These are phyloP conservation scores for Mortierella alpina DNA, from an alignment of 192 early-diverging fungal species.

Conservation along the genomic window DNA sequence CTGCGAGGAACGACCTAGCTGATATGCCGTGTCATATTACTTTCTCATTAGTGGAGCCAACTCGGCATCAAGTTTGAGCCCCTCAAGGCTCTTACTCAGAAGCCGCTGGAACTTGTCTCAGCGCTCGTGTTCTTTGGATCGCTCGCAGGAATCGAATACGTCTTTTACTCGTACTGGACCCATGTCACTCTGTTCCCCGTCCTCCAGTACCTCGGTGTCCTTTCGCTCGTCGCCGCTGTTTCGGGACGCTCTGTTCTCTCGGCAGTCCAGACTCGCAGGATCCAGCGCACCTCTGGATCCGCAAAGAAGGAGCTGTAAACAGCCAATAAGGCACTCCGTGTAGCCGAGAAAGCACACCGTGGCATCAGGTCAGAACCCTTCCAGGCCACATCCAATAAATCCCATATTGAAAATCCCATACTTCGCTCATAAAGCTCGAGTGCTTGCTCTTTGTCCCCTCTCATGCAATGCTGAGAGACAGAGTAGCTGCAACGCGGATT, in stretches of 20 bases:
- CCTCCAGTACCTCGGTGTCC: slow-evolving; percentile 53
- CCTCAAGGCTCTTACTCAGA: slow-evolving; percentile 20
- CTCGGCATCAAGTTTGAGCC: slow-evolving; percentile 58
- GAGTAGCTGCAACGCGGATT: too few relatives aligned
- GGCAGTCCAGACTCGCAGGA: slow-evolving; percentile 45
- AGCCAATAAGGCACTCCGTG: background rate
- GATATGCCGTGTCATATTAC: background rate
- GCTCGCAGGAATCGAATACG: slow-evolving; percentile 57
- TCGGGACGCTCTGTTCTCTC: slow-evolving; percentile 62
- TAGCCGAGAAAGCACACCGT: background rate
- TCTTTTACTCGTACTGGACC: slow-evolving; percentile 65
- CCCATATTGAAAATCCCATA: too few relatives aligned
- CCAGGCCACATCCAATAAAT: too few relatives aligned
- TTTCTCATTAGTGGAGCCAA: slow-evolving; percentile 54
- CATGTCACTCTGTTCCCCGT: slow-evolving; percentile 62
- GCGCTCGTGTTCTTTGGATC: slow-evolving; percentile 58
- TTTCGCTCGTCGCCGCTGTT: slow-evolving; percentile 52
- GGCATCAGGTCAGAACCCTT: too few relatives aligned
- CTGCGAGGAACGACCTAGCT: background rate
- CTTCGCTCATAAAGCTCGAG: too few relatives aligned
- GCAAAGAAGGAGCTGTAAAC: slow-evolving; percentile 34
- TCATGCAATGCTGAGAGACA: too few relatives aligned
- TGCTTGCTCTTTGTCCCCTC: too few relatives aligned
- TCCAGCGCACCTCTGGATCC: slow-evolving; percentile 32
- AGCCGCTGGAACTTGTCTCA: slow-evolving; percentile 36